Evolutionary conservation across 441 rosid species (phyloP), one percentile per base, ranked within the genome.

Genomic region (Syzygium malaccense): DNA sequence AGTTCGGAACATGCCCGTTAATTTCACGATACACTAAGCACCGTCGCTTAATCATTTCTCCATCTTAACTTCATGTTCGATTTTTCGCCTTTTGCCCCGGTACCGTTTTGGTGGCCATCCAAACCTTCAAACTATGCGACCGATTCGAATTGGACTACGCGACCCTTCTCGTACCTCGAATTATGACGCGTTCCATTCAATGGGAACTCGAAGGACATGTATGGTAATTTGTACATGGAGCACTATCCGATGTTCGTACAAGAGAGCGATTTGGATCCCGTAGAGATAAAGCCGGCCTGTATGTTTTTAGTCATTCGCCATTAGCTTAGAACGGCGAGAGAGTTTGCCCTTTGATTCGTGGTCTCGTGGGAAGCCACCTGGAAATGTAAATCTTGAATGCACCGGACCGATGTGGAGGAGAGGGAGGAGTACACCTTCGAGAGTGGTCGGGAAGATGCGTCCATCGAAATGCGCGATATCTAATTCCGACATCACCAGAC

Each of bases 1-100:
- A 3, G 4, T 13, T 1, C 13, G 4, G 4, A 25, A 57, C 14
- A 25, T 4, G 14, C 0, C 0, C 25, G 14, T 57, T 23, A 57
- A 25, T 57, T 6, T 57, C n/a, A 4, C 11, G 2, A 1, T 25
- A 5, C 1, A 25, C 3, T 8, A 56, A 20, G 26, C 4, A 19
- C n/a, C 2, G 2, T 10, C n/a, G 4, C 11, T 9, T 25, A 57
- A 57, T 25, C 14, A 57, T 57, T 57, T 57, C 1, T 57, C n/a
- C 53, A 7, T 45, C 8, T 20, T 1, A 71, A 37, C 80, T 41
- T 37, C 80, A 20, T 14, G 28, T 37, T 5, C 26, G 26, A 3
- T 68, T 20, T 19, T 68, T 7, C 5, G 15, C 48, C 48, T 18
- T 19, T 10, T 60, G 25, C 25, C 20, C 20, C 7, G 1, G 25